Percentiles rank a stretch among this genome's conserved stretches.
These are phyloP conservation scores for Fusarium penzigii DNA, from an alignment of 2,329 filamentous ascomycete species.

Conservation along the genomic window DNA sequence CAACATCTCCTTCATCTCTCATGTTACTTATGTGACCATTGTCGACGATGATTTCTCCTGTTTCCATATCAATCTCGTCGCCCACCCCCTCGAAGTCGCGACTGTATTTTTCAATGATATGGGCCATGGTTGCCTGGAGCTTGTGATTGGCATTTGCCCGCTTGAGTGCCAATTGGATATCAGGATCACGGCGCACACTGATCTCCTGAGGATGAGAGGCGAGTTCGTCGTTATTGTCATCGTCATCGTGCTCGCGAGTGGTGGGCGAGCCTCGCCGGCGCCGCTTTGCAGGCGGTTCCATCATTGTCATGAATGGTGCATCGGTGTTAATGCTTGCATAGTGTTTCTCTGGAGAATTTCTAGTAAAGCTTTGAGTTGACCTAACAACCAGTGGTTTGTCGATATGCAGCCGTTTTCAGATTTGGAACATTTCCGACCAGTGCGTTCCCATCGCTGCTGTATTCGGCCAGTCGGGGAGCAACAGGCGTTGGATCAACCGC, in stretches of 20 bases:
- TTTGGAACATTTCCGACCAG: not conserved
- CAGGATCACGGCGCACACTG: constrained; percentile 33
- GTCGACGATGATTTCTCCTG: constrained; percentile 81
- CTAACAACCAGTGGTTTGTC: too few species aligned
- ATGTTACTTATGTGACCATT: constrained; percentile 76
- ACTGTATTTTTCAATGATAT: constrained; percentile 86
- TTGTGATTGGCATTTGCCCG: constrained; percentile 68
- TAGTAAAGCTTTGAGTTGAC: too few species aligned
- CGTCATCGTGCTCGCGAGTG: constrained; percentile 32
- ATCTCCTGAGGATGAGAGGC: constrained; percentile 49
- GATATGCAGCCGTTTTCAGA: too few species aligned
- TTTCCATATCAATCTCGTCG: constrained; percentile 85
- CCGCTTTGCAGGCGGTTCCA: constrained; percentile 64
- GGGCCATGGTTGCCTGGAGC: constrained; percentile 81
- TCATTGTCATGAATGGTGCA: constrained; percentile 28
- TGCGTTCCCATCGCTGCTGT: too few species aligned
- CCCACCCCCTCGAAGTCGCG: constrained; percentile 80
- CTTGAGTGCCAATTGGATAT: constrained; percentile 56
- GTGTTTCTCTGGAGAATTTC: too few species aligned
- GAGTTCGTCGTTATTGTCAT: constrained; percentile 50
- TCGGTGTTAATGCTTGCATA: not conserved
- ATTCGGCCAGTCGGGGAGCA: constrained; percentile 1
- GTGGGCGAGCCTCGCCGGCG: constrained; percentile 51
- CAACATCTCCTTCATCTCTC: constrained; percentile 58
- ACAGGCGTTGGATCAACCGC: not conserved